Base-by-base conservation (phyloP, 1,284 basidiomycete genomes). In the Termitomyces sp. region DNA sequence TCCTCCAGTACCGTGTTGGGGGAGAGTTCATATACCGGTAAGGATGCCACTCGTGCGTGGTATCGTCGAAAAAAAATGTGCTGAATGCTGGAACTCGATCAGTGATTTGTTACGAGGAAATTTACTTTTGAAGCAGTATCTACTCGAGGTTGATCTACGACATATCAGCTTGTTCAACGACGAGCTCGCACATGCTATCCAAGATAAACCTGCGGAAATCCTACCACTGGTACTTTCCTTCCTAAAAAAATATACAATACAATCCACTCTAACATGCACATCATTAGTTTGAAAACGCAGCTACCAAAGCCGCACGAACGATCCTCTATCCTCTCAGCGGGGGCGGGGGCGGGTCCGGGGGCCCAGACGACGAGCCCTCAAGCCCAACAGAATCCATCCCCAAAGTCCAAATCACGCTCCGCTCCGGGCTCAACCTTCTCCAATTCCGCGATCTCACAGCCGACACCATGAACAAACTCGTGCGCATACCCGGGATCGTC, bases 401-500 rank as follows among this genome's bases (percentile, higher is more conserved):
- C 14, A 88, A 87, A 64, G 81, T 98, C 46, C 97, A 99, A 70
- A 80, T 98, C 50, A 93, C 90, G 24, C 77, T 99, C 35, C 86
- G 83, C 63, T 94, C 91, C 16, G 89, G 89, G 8, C 80, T 94
- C 58, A 97, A 97, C 70, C 80, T 99, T 72, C 84, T 92, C 56
- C 91, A 93, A 65, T 98, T 99, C 72, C 86, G 97, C 46, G 92
- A 97, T 50, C 81, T 97, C 40, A 89, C 87, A 55, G 96, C 97
- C 4, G 83, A 95, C 61, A 94, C 89, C 26, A 91, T 98, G 77
- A 94, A 95, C 64, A 94, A 92, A 63, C 86, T 99, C 39, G 96
- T 99, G 33, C 88, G 97, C 57, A 83, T 99, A 39, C 97, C 97
- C 1, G 97, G 97, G 31, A 99, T 99, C 64, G 94, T 99, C 66